Evolutionary conservation across 257 asterid genomes (phyloP).

Genomic region (Gentiana dahurica): DNA sequence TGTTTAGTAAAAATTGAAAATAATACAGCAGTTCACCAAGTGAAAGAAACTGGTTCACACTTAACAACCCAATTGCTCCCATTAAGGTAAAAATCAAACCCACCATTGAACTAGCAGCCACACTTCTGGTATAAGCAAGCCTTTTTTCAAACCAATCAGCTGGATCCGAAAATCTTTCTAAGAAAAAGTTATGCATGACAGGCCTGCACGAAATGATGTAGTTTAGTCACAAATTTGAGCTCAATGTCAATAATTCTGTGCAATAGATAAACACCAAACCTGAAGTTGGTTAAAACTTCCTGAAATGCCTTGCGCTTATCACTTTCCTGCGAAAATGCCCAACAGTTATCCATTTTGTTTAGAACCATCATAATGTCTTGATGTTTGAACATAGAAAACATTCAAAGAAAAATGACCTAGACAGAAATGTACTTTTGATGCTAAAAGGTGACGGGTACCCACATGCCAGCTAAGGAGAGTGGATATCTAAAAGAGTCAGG

Average conservation of each 20-base stretch:
- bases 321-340: slow-evolving; percentile 41
- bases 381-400: background rate
- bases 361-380: background rate
- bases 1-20: no score
- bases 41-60: no score
- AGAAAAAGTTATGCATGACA: slow-evolving; percentile 92
- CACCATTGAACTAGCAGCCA: slow-evolving; percentile 99
- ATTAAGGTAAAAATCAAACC: slow-evolving; percentile 9
- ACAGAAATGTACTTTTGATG: no score
- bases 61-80: no score
- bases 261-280: slow-evolving; percentile 29
- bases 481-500: no score
- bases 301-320: slow-evolving; percentile 81
- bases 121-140: slow-evolving; percentile 93
- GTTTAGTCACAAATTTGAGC: slow-evolving; percentile 12
- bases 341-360: background rate
- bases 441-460: background rate
- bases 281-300: slow-evolving; percentile 75
- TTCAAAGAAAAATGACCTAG: no score
- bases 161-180: slow-evolving; percentile 89
- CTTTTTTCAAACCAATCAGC: slow-evolving; percentile 99
- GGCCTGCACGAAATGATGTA: slow-evolving; percentile 53
- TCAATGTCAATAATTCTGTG: background rate
- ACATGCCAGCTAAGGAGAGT: background rate
- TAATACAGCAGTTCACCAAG: no score